Conservation (phyloP, 805 yeast species). For the Suhomyces sp. region DNA sequence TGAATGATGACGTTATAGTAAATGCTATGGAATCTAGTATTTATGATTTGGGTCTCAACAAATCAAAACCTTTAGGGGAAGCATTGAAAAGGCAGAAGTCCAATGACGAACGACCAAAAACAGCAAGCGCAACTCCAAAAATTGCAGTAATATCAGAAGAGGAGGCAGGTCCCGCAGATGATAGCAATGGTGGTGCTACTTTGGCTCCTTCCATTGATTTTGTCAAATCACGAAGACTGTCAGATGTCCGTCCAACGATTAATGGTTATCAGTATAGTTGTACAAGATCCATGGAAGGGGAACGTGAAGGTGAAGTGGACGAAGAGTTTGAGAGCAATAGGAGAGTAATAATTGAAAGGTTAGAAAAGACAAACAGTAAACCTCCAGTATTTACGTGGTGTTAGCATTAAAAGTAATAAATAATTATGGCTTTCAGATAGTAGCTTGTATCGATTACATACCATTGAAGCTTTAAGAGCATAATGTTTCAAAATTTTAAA, state of each 20-base stretch:
- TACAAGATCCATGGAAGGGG: too few relatives aligned
- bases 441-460: background rate
- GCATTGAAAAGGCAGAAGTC: too few relatives aligned
- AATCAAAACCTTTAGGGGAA: too few relatives aligned
- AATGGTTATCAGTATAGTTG: slow-evolving; percentile 14
- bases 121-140: too few relatives aligned
- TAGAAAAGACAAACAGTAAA: slow-evolving; percentile 52
- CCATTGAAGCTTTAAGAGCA: too few relatives aligned
- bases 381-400: slow-evolving; percentile 75
- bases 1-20: slow-evolving; percentile 28
- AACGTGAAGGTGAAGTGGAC: background rate
- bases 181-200: background rate
- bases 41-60: slow-evolving; percentile 14
- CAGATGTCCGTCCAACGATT: too few relatives aligned
- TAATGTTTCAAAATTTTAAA: too few relatives aligned
- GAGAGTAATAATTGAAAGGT: slow-evolving; percentile 58
- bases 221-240: too few relatives aligned
- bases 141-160: too few relatives aligned
- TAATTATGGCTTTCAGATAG: background rate
- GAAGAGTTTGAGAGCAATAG: slow-evolving; percentile 1
- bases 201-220: too few relatives aligned
- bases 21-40: slow-evolving; percentile 41
- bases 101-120: background rate
- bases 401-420: slow-evolving; percentile 17
- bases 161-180: too few relatives aligned